Evolutionary conservation across 1,284 basidiomycete species (phyloP).

Genomic region (Sporisorium sorghi): DNA sequence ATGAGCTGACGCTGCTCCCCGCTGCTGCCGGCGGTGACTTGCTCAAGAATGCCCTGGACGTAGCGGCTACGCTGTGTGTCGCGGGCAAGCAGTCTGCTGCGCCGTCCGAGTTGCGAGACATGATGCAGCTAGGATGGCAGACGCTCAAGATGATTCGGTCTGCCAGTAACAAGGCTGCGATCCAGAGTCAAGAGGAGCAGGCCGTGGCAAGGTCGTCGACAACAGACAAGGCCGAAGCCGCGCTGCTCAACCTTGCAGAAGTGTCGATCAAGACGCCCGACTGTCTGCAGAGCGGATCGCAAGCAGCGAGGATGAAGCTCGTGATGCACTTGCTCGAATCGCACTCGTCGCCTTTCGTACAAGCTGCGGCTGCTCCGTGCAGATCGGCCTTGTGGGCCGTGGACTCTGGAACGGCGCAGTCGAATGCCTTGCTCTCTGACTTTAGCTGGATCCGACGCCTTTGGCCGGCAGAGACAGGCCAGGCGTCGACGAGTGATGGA

Average conservation of each 20-base stretch:
- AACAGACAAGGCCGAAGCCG: constrained; percentile 20
- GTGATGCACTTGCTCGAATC: constrained; percentile 37
- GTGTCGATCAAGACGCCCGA: constrained; percentile 32
- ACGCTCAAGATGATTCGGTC: constrained; percentile 34
- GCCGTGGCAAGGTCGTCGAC: not conserved
- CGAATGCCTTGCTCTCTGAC: constrained; percentile 30
- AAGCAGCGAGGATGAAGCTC: constrained; percentile 23
- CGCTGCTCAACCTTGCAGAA: constrained; percentile 35
- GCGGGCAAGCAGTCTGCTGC: constrained; percentile 33
- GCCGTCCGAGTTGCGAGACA: constrained; percentile 24
- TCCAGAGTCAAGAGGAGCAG: constrained; percentile 10
- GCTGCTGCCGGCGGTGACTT: constrained; percentile 22
- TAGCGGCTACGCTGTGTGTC: constrained; percentile 45
- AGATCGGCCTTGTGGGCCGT: constrained; percentile 37
- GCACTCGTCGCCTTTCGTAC: constrained; percentile 16
- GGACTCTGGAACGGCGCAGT: constrained; percentile 15
- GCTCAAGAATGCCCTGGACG: constrained; percentile 61
- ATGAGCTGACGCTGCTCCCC: constrained; percentile 22
- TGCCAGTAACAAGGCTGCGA: constrained; percentile 21
- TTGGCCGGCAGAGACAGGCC: constrained; percentile 16
- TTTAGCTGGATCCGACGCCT: constrained; percentile 41
- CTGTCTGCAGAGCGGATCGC: constrained; percentile 8
- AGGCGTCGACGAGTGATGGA: constrained; percentile 20
- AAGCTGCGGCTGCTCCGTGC: constrained; percentile 31
- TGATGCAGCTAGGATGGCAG: constrained; percentile 42